Evolutionary conservation across 2,329 filamentous ascomycete genomes (phyloP).

Genomic region (Colletotrichum cuscutae): DNA sequence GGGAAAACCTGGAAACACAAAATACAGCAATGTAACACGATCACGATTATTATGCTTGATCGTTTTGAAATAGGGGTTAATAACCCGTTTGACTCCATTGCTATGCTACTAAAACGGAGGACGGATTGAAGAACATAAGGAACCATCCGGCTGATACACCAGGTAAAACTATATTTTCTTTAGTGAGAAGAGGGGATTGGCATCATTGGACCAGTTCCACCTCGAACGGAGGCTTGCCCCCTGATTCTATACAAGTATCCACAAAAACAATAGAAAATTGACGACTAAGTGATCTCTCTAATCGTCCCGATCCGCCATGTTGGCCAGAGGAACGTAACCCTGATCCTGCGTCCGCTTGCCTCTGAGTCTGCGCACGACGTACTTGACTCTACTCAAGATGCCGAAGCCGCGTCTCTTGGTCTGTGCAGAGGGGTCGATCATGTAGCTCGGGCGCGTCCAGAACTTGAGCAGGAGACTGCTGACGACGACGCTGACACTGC

Average conservation of each 20-base stretch:
- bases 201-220: background rate
- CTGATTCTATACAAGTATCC: background rate
- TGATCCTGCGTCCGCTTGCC: slow-evolving; percentile 56
- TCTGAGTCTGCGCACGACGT: slow-evolving; percentile 49
- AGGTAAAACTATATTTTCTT: background rate
- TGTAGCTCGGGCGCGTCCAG: slow-evolving; percentile 88
- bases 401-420: slow-evolving; percentile 60
- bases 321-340: slow-evolving; percentile 69
- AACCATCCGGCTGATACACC: background rate
- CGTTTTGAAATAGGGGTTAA: background rate
- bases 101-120: slow-evolving; percentile 8
- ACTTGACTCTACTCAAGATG: slow-evolving; percentile 53
- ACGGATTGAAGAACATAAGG: background rate
- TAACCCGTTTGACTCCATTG: background rate
- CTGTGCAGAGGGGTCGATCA: slow-evolving; percentile 77
- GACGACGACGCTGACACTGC: slow-evolving; percentile 88
- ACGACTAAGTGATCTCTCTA: background rate
- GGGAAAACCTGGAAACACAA: background rate
- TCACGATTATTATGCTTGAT: too few relatives aligned
- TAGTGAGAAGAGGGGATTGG: background rate
- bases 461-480: slow-evolving; percentile 86
- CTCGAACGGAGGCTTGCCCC: background rate
- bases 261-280: background rate
- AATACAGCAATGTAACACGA: background rate
- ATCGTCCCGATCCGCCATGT: slow-evolving; percentile 52